Percentiles rank a stretch among this genome's conserved stretches.
Conservation (phyloP, 73 alveolate genomes). For the Paramecium pentaurelia region DNA sequence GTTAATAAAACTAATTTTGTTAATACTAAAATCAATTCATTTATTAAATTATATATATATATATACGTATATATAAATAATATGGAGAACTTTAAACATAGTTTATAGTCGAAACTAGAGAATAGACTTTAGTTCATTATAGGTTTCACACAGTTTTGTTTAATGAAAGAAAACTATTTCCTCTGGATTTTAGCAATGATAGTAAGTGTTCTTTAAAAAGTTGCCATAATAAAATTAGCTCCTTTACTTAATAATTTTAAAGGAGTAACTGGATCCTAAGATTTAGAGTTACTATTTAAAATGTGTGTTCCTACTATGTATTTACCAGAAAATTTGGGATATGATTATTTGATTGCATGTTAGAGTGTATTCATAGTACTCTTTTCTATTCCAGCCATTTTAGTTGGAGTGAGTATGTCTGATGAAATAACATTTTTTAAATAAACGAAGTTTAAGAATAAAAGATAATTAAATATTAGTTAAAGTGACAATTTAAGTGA, state of each 20-base stretch:
- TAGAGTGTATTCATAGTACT: neutral
- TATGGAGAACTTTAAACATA: neutral
- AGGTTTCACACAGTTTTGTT: neutral
- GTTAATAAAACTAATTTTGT: neutral
- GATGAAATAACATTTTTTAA: neutral
- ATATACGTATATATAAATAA: neutral
- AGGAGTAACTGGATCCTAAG: neutral
- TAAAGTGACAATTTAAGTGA: neutral
- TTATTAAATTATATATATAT: neutral
- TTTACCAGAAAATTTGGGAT: neutral
- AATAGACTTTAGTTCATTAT: neutral
- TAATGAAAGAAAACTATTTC: neutral
- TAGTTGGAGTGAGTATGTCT: neutral
- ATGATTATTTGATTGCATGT: neutral
- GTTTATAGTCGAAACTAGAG: neutral
- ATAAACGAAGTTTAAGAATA: neutral
- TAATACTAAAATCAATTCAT: neutral
- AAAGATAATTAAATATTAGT: neutral
- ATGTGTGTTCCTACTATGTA: neutral
- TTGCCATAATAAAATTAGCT: neutral
- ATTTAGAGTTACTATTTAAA: neutral
- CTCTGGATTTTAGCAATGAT: constrained; percentile 6
- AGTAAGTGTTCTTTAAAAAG: neutral
- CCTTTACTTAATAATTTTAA: neutral
- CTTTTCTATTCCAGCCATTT: neutral